Evolutionary conservation across 2,329 filamentous ascomycete genomes (phyloP), one percentile per base, ranked within the genome.

Genomic region (Catunica adiposa): DNA sequence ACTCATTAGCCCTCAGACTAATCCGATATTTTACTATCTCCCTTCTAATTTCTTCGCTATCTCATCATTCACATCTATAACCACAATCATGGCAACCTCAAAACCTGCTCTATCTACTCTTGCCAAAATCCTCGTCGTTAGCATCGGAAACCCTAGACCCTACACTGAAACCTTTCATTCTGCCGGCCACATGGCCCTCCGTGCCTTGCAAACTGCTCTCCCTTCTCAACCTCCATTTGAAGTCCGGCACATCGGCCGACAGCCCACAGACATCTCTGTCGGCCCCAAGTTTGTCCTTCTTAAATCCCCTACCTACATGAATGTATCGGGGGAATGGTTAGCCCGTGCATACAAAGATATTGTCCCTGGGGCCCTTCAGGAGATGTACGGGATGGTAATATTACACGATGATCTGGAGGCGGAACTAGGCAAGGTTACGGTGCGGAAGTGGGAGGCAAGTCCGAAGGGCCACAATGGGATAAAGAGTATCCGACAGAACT

Each of bases 361-460:
- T 57, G 61, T 80, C 58, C 69, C 65, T 23, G 17, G 61, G 62
- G 3, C 60, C 29, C 29, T 56, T 64, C 60, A 61, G 62, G 54
- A 62, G 14, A 61, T 70, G 31, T 64, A 71, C 14, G 70, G 70
- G 20, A 68, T 98, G 15, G 79, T 97, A 0, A 71, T 97, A 11
- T 72, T 97, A 20, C 89, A 97, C 66, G 90, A 97, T 66, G 90
- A 97, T 66, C 69, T 97, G 34, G 89, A 96, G 63, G 74, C 78
- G 44, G 71, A 76, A 2, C 64, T 89, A 1, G 89, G 89, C 0
- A 74, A 75, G 37, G 75, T 94, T 14, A 78, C 73, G 51, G 71
- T 86, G 4, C 77, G 77, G 56, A 73, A 74, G 23, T 87, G 84
- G 65, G 72, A 74, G 1, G 68, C 74, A 55, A 87, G 83, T 63